A percentile compares a stretch with the other conserved stretches of the same genome.
Conservation (phyloP, 2,329 filamentous ascomycete species). For the Pyricularia grisea region DNA sequence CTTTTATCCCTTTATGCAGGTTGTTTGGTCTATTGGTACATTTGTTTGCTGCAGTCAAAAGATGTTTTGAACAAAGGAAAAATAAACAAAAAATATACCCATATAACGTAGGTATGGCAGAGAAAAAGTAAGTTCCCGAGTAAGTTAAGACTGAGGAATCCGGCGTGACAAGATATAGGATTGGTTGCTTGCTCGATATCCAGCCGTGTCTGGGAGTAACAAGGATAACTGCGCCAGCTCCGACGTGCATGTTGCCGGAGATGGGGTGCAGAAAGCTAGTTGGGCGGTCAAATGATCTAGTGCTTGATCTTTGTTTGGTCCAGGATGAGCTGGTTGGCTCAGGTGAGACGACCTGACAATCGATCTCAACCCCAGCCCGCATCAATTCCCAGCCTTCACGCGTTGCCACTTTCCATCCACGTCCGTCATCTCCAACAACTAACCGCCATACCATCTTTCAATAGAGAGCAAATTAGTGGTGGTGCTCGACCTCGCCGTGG, state of each 20-base stretch:
- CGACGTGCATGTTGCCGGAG: not conserved
- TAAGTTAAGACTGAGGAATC: not conserved
- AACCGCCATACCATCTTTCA: not conserved
- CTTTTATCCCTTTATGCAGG: not conserved
- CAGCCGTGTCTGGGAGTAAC: not conserved
- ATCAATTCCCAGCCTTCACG: not conserved
- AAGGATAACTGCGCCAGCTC: not conserved
- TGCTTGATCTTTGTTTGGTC: not conserved
- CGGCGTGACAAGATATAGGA: not conserved
- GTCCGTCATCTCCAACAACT: not conserved
- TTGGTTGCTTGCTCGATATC: not conserved
- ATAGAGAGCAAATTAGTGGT: constrained; percentile 40
- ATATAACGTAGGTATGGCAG: not conserved
- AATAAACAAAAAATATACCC: not conserved
- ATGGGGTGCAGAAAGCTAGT: not conserved
- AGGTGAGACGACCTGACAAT: not conserved
- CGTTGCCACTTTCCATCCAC: not conserved
- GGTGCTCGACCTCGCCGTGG: constrained; percentile 54
- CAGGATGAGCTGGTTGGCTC: not conserved
- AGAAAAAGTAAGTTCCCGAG: not conserved
- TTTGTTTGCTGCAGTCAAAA: not conserved
- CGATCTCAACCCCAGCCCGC: not conserved
- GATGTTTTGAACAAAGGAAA: not conserved
- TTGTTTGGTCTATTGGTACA: not conserved
- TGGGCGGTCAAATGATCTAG: not conserved